These are phyloP conservation scores for Oemleria cerasiformis DNA, from an alignment of 306 rosid genomes.

Conservation along the genomic window DNA sequence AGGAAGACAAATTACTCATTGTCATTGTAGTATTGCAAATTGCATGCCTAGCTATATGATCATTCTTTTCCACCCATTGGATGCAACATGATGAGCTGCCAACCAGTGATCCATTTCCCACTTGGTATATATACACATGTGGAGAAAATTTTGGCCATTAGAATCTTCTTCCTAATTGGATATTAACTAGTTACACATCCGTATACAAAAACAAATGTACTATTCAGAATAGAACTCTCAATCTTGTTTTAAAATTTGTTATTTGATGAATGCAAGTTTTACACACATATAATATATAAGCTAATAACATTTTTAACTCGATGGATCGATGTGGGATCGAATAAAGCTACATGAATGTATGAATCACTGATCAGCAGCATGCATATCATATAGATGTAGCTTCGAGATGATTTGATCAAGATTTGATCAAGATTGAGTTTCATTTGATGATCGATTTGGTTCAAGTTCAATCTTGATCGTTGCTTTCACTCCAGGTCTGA, in stretches of 20 bases:
- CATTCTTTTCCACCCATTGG: neutral
- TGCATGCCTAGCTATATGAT: too few species aligned
- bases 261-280: neutral
- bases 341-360: too few species aligned
- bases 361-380: neutral
- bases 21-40: neutral
- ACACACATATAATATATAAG: neutral
- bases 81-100: neutral
- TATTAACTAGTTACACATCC: neutral
- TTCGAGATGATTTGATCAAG: neutral
- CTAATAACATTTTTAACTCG: neutral
- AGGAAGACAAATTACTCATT: neutral
- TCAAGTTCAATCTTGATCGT: constrained; percentile 19
- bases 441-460: neutral
- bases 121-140: neutral
- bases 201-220: neutral
- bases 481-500: constrained; percentile 42
- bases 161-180: neutral
- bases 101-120: neutral
- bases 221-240: neutral
- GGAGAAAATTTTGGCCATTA: neutral
- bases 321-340: neutral
- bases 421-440: too few species aligned
- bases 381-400: neutral
- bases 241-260: too few species aligned